Evolutionary conservation across 2,329 filamentous ascomycete genomes (phyloP).

Genomic region (Pochonia chlamydosporia): DNA sequence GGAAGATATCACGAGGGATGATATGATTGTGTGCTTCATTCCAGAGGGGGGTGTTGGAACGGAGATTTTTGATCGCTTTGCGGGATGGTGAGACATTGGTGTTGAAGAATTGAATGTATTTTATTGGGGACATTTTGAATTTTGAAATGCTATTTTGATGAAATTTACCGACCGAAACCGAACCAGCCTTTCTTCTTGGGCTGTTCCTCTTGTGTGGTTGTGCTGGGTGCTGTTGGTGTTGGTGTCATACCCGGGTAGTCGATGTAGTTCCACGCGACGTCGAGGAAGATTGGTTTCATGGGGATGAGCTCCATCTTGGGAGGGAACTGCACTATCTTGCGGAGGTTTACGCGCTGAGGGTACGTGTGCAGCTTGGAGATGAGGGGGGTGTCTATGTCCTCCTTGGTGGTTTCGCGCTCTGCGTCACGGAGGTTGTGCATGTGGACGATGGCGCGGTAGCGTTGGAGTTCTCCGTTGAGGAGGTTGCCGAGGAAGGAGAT

Average conservation of each 20-base stretch:
- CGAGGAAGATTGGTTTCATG: slow-evolving; percentile 91
- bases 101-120: too few relatives aligned
- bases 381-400: slow-evolving; percentile 43
- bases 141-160: too few relatives aligned
- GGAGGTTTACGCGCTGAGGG: slow-evolving; percentile 66
- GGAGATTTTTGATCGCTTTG: background rate
- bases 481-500: slow-evolving; percentile 53
- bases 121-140: too few relatives aligned
- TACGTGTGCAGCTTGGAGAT: slow-evolving; percentile 73
- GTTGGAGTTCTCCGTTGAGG: slow-evolving; percentile 67
- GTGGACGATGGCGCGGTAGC: slow-evolving; percentile 80
- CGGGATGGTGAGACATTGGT: background rate
- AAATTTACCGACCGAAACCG: slow-evolving; percentile 57
- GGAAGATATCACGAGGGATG: too few relatives aligned
- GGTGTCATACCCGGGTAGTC: slow-evolving; percentile 67
- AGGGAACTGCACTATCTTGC: slow-evolving; percentile 80
- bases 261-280: slow-evolving; percentile 97
- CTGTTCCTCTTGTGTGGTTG: slow-evolving; percentile 27
- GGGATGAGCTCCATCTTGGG: slow-evolving; percentile 78
- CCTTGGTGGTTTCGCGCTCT: slow-evolving; percentile 34
- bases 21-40: background rate
- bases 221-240: slow-evolving; percentile 6
- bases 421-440: slow-evolving; percentile 60
- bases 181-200: slow-evolving; percentile 70
- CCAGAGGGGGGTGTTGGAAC: background rate